Conservation (phyloP, 768 basidiomycete species). For the Dacryopinax spathularia region DNA sequence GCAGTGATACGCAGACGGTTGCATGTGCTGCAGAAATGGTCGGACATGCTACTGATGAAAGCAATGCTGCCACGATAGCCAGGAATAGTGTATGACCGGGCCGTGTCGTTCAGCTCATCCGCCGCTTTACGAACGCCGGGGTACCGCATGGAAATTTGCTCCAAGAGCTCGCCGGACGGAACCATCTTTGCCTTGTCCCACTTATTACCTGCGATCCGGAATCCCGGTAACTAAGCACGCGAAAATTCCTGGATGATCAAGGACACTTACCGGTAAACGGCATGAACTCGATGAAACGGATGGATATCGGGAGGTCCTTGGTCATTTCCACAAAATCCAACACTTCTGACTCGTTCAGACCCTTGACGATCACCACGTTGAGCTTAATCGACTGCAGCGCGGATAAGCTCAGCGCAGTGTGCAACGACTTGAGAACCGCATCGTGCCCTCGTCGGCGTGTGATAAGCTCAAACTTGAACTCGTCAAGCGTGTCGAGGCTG, state of each 20-base stretch:
- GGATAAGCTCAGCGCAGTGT: slow-evolving; percentile 39
- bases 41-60: slow-evolving; percentile 91
- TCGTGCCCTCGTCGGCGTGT: slow-evolving; percentile 64
- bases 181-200: slow-evolving; percentile 78
- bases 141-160: slow-evolving; percentile 34
- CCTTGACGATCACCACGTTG: slow-evolving; percentile 72
- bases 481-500: slow-evolving; percentile 73
- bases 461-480: slow-evolving; percentile 77
- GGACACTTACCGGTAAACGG: slow-evolving; percentile 59
- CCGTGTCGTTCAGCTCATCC: slow-evolving; percentile 68
- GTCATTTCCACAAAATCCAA: slow-evolving; percentile 68
- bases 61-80: slow-evolving; percentile 57
- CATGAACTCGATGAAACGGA: slow-evolving; percentile 91
- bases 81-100: slow-evolving; percentile 61
- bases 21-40: slow-evolving; percentile 79
- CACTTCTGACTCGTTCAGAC: slow-evolving; percentile 68
- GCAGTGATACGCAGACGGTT: slow-evolving; percentile 76
- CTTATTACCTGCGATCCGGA: slow-evolving; percentile 47
- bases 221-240: slow-evolving; percentile 5
- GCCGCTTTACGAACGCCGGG: slow-evolving; percentile 40
- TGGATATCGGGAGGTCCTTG: slow-evolving; percentile 43
- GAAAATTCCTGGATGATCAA: background rate
- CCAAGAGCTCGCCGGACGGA: slow-evolving; percentile 51
- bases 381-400: slow-evolving; percentile 54
- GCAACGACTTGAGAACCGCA: slow-evolving; percentile 53